Conservation (phyloP, 768 basidiomycete species). For the Asterophora parasitica region DNA sequence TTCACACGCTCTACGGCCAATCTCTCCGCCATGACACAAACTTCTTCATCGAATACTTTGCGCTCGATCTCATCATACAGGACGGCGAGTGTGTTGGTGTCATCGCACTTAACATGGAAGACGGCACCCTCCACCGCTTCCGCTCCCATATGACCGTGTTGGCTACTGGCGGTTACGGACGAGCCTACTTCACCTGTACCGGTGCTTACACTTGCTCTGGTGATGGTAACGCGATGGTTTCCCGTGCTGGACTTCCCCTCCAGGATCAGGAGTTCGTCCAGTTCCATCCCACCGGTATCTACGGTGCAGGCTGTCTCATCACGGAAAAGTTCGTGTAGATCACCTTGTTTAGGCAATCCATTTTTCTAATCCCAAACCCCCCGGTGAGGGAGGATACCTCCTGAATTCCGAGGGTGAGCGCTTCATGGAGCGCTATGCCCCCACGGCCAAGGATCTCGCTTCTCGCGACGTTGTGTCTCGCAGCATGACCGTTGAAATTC, state of each 20-base stretch:
- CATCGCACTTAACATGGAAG: constrained; percentile 99
- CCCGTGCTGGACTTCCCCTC: constrained; percentile 90
- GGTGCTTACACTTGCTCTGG: constrained; percentile 99
- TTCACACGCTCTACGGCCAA: constrained; percentile 99
- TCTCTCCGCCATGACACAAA: constrained; percentile 98
- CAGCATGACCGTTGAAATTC: constrained; percentile 98
- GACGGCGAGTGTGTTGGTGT: constrained; percentile 99
- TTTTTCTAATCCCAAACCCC: constrained; percentile 22
- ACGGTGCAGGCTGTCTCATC: constrained; percentile 98
- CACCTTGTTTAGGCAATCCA: background rate
- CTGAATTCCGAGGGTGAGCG: constrained; percentile 98
- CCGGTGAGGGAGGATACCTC: constrained; percentile 98
- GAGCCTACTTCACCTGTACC: constrained; percentile 97
- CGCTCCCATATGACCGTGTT: constrained; percentile 97
- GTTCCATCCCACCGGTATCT: constrained; percentile 99
- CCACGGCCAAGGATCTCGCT: constrained; percentile 98
- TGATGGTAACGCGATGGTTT: constrained; percentile 98
- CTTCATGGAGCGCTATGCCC: constrained; percentile 99
- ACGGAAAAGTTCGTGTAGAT: constrained; percentile 72
- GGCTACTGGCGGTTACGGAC: constrained; percentile 97
- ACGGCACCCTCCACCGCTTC: constrained; percentile 98
- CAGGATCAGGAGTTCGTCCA: constrained; percentile 99
- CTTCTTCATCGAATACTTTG: constrained; percentile 99
- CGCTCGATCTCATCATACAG: constrained; percentile 98
- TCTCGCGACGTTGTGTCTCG: constrained; percentile 99